A percentile compares a stretch with the other conserved stretches of the same genome.
These are phyloP conservation scores for Oryza glumipatula DNA, from an alignment of 176 grass and related monocot species.

Conservation along the genomic window DNA sequence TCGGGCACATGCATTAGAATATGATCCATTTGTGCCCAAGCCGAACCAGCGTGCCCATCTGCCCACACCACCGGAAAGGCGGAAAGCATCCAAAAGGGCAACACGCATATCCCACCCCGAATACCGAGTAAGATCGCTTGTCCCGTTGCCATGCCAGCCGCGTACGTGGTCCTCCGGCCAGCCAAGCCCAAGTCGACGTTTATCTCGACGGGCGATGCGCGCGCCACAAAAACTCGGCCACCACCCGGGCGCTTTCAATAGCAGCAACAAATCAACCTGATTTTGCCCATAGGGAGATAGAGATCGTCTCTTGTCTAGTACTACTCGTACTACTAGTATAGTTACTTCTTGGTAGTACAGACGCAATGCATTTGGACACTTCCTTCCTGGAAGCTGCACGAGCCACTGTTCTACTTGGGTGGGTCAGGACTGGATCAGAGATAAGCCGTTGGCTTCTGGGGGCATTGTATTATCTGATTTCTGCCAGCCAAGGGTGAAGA, in stretches of 20 bases:
- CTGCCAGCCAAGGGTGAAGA: background rate
- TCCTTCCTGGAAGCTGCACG: background rate
- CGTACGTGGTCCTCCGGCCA: background rate
- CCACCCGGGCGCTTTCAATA: background rate
- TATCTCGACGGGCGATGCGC: background rate
- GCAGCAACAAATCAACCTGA: background rate
- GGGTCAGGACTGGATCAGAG: background rate
- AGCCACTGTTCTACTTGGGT: background rate
- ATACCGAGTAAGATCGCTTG: background rate
- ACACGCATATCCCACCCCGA: background rate
- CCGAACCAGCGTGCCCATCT: background rate
- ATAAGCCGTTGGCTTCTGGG: background rate
- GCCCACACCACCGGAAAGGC: background rate
- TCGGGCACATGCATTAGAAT: background rate
- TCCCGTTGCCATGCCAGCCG: background rate
- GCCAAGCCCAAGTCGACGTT: background rate
- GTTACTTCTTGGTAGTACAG: background rate
- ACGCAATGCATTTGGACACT: background rate
- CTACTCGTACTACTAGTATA: background rate
- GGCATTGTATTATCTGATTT: background rate
- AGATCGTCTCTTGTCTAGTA: background rate
- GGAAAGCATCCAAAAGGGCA: background rate
- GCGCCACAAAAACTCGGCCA: background rate
- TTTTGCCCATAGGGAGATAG: background rate
- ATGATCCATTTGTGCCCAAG: background rate